Base-by-base conservation (phyloP, 139 green algal genomes). In the Coelastrella sp. region DNA sequence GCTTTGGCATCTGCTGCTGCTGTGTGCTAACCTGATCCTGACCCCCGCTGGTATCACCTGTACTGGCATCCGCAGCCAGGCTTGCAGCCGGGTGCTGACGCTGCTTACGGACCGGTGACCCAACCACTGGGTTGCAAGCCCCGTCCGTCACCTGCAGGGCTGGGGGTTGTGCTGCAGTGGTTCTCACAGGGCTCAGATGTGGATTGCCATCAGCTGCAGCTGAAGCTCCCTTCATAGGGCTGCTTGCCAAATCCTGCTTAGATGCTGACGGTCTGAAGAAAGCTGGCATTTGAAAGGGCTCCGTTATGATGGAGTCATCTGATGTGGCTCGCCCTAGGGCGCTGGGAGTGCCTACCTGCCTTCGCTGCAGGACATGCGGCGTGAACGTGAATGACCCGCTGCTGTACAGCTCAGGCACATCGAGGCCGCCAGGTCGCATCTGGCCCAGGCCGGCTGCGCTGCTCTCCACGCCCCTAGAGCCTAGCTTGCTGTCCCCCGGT, bases 221-320 rank as follows among this genome's bases (percentile, higher is more conserved):
- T 76, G 68, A 11, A 71, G 64, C 64, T 11, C 64, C 64, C 64
- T 20, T 71, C 4, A 20, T 17, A 32, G 68, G 68, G 68, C 68
- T 32, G 68, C 17, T 10, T 32, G 68, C 16, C 68, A 76, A 10
- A 6, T 22, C 17, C 16, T 76, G 68, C 3, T 76, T 76, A 22
- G 68, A 76, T 5, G 68, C 68, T 47, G 68, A 76, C 7, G 68
- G 68, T 17, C 83, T 75, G 83, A 88, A 88, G 47, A 88, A 88
- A 3, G 32, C 56, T 4, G 83, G 83, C 83, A 88, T 79, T 32
- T 88, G 66, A 54, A 88, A 88, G 3, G 83, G 83, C 66, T 88
- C 10, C 5, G 19, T 68, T 47, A 88, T 88, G 20, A 88, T n/a
- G 3, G 11, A 22, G 6, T 76, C 61, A 17, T 68, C 54, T 13